Base-by-base conservation (phyloP, 148 eudicot species). In the Vaccinium macrocarpon region DNA sequence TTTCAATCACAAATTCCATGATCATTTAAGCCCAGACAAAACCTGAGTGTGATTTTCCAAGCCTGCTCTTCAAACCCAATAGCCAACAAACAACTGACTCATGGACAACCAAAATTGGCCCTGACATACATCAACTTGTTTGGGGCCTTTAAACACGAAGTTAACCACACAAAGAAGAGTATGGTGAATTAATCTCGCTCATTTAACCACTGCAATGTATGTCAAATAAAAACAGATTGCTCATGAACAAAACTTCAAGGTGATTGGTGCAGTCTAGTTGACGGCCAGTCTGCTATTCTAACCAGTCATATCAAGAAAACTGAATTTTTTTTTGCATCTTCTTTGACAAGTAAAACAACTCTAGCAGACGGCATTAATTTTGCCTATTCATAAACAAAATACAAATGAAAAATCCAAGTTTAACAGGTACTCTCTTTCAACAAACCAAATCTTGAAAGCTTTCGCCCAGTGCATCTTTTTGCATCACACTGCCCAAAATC, bases 401-500 rank as follows among this genome's bases (percentile, higher is more conserved):
- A 81, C 32, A 35, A 46, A 72, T 29, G 55, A 9, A 84, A 80
- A 5, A 82, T 48, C 14, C 50, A 56, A 82, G 66, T 68, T 42
- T 52, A 76, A 70, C 21, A 42, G 62, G 82, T 84, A 89, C 90
- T 89, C 86, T 52, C 98, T 88, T 94, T 97, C 85, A 97, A 84
- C 76, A 97, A 83, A 82, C 92, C 89, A 68, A 97, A 97, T 81
- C 99, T 89, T 46, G 96, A 93, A 66, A 97, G 93, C 87, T 97
- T 97, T 84, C 99, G 91, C 16, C 99, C 98, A 6, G 98, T 97
- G 86, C 99, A 97, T 86, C 91, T 95, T 89, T 97, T 95, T 21
- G 95, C 91, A 87, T 97, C 98, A 81, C 98, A 97, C 82, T 97
- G 99, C n/a, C 95, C 99, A 52, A 97, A 97, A 89, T 95, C 99